Conservation (phyloP, 2,329 filamentous ascomycete genomes). For the Aspergillus sp. region DNA sequence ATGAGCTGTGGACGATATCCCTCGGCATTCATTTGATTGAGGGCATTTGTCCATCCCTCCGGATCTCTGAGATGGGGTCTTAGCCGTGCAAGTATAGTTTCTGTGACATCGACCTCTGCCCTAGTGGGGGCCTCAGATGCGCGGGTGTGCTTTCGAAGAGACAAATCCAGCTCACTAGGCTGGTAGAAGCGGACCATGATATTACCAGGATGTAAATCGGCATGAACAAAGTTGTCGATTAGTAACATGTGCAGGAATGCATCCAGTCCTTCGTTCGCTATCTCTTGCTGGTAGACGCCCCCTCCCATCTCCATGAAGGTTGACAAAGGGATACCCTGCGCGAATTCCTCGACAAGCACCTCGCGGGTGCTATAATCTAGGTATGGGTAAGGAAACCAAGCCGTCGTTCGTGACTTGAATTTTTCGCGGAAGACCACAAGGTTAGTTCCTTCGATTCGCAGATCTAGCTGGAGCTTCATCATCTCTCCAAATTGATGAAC, state of each 20-base stretch:
- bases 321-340: conserved; percentile 84
- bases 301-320: conserved; percentile 89
- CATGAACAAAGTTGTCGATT: conserved; percentile 96
- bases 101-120: conserved; percentile 70
- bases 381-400: conserved; percentile 97
- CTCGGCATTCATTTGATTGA: conserved; percentile 74
- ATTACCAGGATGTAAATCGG: conserved; percentile 93
- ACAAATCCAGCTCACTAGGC: conserved; percentile 65
- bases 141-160: conserved; percentile 43
- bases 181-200: conserved; percentile 99
- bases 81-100: conserved; percentile 76
- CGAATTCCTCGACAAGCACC: conserved; percentile 92
- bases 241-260: conserved; percentile 95
- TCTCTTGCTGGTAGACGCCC: conserved; percentile 87
- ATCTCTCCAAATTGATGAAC: conserved; percentile 93
- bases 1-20: conserved; percentile 91
- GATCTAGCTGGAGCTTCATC: conserved; percentile 96
- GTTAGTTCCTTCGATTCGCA: conserved; percentile 92
- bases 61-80: conserved; percentile 66
- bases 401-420: conserved; percentile 82
- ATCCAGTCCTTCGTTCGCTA: conserved; percentile 90
- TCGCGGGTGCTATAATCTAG: conserved; percentile 86
- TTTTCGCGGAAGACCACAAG: conserved; percentile 80
- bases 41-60: conserved; percentile 67
- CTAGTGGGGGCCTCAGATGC: conserved; percentile 40